phyloP scores from a whole-genome alignment of 2,329 filamentous ascomycete genomes.

The Fusarium stilboides region DNA sequence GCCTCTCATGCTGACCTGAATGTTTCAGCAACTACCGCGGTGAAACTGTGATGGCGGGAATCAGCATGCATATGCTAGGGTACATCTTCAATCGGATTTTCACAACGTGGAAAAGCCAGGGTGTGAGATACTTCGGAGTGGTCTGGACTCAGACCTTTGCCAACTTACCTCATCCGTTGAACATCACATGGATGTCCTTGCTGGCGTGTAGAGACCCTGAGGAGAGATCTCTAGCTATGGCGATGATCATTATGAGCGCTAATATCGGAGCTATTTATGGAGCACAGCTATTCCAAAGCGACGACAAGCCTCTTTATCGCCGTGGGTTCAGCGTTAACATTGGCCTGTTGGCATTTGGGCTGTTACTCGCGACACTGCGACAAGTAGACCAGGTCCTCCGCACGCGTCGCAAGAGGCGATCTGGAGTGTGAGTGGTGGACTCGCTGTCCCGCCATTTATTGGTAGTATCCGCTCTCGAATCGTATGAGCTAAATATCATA shows the following conservation, averaged over 20 bases:
- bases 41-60: constrained; percentile 66
- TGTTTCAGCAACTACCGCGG: constrained; percentile 61
- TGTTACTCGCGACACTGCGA: constrained; percentile 58
- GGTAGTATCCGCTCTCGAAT: too few relatives aligned
- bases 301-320: constrained; percentile 67
- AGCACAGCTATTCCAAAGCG: constrained; percentile 70
- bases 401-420: too few relatives aligned
- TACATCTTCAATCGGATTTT: constrained; percentile 70
- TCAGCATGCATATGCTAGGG: constrained; percentile 64
- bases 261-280: constrained; percentile 75
- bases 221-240: constrained; percentile 72
- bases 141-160: constrained; percentile 70
- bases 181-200: constrained; percentile 71
- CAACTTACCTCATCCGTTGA: constrained; percentile 69
- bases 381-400: too few relatives aligned
- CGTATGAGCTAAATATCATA: too few relatives aligned
- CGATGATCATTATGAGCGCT: constrained; percentile 73
- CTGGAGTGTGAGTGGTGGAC: too few relatives aligned
- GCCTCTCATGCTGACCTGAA: too few relatives aligned
- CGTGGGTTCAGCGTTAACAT: constrained; percentile 66
- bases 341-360: constrained; percentile 60
- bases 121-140: constrained; percentile 67
- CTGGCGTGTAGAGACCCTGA: constrained; percentile 70
- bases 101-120: constrained; percentile 59
- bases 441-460: too few relatives aligned